Evolutionary conservation across 371 early-diverging fungal genomes (phyloP).

Genomic region (Circinella minor): DNA sequence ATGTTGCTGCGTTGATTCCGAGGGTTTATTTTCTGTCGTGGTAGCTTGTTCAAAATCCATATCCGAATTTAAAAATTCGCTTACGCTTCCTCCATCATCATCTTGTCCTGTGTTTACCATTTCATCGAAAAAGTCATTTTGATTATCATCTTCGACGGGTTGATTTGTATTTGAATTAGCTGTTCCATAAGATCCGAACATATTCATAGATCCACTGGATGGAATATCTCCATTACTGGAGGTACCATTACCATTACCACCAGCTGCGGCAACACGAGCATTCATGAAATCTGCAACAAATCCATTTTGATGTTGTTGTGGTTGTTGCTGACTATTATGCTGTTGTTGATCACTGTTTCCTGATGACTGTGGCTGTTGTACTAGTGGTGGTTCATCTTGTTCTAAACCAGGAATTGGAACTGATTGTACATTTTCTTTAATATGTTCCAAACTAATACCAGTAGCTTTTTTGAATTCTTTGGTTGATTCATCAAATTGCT

Average conservation of each 20-base stretch:
- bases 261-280: not conserved
- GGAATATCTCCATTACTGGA: slow-evolving; percentile 9
- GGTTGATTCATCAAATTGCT: slow-evolving; percentile 30
- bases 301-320: not conserved
- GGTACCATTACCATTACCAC: not conserved
- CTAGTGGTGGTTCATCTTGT: slow-evolving; percentile 21
- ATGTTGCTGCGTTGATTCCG: not conserved
- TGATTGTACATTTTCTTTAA: slow-evolving; percentile 17
- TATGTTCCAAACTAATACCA: slow-evolving; percentile 34
- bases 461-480: slow-evolving; percentile 23
- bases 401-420: slow-evolving; percentile 40
- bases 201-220: slow-evolving; percentile 31
- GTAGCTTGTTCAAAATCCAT: slow-evolving; percentile 31
- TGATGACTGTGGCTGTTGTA: slow-evolving; percentile 2
- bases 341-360: slow-evolving; percentile 1
- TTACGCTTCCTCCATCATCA: slow-evolving; percentile 45
- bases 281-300: slow-evolving; percentile 4
- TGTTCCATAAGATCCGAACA: not conserved
- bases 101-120: slow-evolving; percentile 48
- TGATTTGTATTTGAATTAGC: slow-evolving; percentile 14
- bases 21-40: not conserved
- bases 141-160: slow-evolving; percentile 17
- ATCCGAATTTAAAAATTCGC: slow-evolving; percentile 39
- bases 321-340: not conserved
- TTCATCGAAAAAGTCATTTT: slow-evolving; percentile 48